phyloP scores from a whole-genome alignment of 768 basidiomycete genomes.

The Lentinula edodes region DNA sequence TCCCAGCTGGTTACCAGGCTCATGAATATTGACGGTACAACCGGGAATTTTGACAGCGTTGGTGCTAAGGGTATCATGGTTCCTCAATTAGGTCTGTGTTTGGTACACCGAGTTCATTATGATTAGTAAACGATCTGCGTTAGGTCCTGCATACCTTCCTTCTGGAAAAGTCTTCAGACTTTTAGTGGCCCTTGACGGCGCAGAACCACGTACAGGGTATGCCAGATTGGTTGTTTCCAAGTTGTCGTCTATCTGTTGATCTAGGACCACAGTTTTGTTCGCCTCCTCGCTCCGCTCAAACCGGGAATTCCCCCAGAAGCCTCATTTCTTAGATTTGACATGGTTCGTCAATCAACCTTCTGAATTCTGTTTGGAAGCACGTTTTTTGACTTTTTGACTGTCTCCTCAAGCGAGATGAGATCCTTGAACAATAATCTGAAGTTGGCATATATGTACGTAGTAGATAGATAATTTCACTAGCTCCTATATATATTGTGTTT shows the following conservation, averaged over 20 bases:
- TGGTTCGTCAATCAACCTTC: too few species aligned
- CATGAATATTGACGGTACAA: conserved; percentile 54
- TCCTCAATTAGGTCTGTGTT: conserved; percentile 52
- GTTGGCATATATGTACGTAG: too few species aligned
- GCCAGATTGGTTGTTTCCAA: not conserved
- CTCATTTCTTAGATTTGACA: not conserved
- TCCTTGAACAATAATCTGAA: too few species aligned
- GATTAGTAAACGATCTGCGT: not conserved
- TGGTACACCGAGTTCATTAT: conserved; percentile 1
- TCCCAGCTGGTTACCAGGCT: conserved; percentile 70
- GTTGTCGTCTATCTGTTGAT: too few species aligned
- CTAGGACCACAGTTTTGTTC: not conserved
- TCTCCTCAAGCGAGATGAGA: too few species aligned
- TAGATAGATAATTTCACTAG: too few species aligned
- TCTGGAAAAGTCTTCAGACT: conserved; percentile 31
- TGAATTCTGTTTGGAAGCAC: too few species aligned
- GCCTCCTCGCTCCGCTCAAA: not conserved
- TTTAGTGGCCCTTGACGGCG: conserved; percentile 27
- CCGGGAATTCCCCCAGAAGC: not conserved
- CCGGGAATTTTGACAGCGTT: conserved; percentile 58
- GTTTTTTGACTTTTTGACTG: too few species aligned
- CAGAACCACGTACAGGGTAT: conserved; percentile 26
- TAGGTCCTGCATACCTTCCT: conserved; percentile 36
- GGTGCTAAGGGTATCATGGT: conserved; percentile 59
- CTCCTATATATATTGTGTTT: too few species aligned